A percentile compares a stretch with the other conserved stretches of the same genome.
These are phyloP conservation scores for Cudoniella acicularis DNA, from an alignment of 495 filamentous ascomycete genomes.

Conservation along the genomic window DNA sequence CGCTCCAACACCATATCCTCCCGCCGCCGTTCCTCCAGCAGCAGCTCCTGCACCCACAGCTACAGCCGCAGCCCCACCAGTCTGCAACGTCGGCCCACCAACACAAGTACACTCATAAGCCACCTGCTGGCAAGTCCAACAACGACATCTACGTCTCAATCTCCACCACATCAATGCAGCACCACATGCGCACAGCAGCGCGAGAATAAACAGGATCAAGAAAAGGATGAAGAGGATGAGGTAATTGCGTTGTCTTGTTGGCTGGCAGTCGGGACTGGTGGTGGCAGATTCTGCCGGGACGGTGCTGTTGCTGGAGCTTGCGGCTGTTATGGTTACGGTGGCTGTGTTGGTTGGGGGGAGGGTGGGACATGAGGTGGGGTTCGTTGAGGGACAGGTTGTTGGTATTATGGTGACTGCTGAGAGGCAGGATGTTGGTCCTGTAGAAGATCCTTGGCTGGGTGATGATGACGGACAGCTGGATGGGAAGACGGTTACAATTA, in stretches of 20 bases:
- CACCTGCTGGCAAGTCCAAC: not conserved
- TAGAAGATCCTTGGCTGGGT: not conserved
- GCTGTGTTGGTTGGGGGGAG: not conserved
- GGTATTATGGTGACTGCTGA: not conserved
- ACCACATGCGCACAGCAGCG: not conserved
- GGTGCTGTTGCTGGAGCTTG: not conserved
- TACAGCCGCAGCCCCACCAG: not conserved
- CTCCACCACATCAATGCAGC: not conserved
- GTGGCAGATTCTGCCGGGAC: not conserved
- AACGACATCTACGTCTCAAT: slow-evolving; percentile 4
- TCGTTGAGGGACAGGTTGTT: not conserved
- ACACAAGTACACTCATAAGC: slow-evolving; percentile 11
- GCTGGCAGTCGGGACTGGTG: not conserved
- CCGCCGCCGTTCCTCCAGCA: not conserved
- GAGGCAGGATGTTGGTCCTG: not conserved
- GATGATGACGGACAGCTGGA: no score
- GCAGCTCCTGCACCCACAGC: not conserved
- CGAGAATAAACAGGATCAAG: slow-evolving; percentile 15
- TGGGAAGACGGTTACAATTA: no score
- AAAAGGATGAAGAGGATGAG: slow-evolving; percentile 17
- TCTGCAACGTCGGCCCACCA: not conserved
- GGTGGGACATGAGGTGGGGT: not conserved
- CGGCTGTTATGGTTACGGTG: not conserved
- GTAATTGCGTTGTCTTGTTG: not conserved
- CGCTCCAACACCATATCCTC: not conserved